Base-by-base conservation (phyloP, 768 basidiomycete species). In the Pilatotrama ljubarskyi region DNA sequence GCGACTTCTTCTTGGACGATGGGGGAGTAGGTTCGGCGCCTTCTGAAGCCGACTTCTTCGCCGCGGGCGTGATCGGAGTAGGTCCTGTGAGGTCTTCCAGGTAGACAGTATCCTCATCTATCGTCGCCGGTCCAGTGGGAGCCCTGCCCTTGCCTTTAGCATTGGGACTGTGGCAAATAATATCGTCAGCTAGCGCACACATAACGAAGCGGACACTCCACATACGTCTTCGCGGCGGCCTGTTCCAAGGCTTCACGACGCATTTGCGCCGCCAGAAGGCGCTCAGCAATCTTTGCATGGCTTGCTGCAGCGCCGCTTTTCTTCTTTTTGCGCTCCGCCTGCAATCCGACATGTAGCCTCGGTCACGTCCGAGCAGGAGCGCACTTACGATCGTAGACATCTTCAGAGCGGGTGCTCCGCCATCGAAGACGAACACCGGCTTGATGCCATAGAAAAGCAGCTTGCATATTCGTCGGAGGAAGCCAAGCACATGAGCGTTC, bases 341-440 rank as follows among this genome's bases (percentile, higher is more conserved):
- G 63, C 4, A 42, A 13, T 22, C 5, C 26, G 9, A n/a, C 5
- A 20, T 37, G 25, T 32, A 36, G 37, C 20, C 11, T n/a, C 13
- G 17, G 5, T 5, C 41, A 35, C n/a, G n/a, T 36, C 2, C 15
- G 25, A 15, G 6, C 11, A 13, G 15, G 9, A 29, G 44, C 55
- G 51, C 11, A 75, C 90, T 56, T 66, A 94, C 95, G 64, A 99
- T 87, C 3, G 97, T 98, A 50, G 82, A 79, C 68, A 88, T 83
- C 78, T 99, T 99, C 68, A 99, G 73, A 11, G 78, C 83, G 3
- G 97, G 97, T 3, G 96, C 97, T 35, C 94, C 95, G 20, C 97
- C 97, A 73, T 99, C 97, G 69, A 99, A 99, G 13, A 99, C 95
- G 69, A 99, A 99, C 36, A 99, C 95, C 0, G 97, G 97, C 72